Percentiles rank a stretch among this genome's conserved stretches.
Evolutionary conservation across 2,329 filamentous ascomycete species (phyloP).

Genomic region (Aspergillus pseudotamarii): DNA sequence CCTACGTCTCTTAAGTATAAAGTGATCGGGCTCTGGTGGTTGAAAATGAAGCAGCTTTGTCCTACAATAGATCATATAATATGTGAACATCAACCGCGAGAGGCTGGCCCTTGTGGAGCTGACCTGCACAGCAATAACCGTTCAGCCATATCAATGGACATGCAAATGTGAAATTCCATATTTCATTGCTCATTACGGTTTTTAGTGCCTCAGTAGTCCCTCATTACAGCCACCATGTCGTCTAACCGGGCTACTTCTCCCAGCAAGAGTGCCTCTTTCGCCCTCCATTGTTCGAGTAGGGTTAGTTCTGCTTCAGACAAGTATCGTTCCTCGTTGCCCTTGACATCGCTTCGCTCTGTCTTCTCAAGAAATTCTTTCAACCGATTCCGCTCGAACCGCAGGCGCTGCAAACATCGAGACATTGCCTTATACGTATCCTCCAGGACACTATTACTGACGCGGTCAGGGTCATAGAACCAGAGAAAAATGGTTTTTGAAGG

Average conservation of each 20-base stretch:
- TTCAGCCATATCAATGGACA: neutral
- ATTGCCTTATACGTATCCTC: constrained; percentile 89
- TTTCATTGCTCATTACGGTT: constrained; percentile 7
- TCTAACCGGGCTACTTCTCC: constrained; percentile 81
- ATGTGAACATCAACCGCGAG: neutral
- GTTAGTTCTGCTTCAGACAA: constrained; percentile 74
- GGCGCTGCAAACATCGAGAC: constrained; percentile 78
- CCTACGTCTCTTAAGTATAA: neutral
- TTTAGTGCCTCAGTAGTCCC: constrained; percentile 65
- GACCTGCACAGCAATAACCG: neutral
- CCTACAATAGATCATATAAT: neutral
- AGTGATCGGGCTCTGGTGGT: neutral
- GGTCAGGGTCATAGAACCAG: constrained; percentile 84
- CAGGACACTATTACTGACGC: constrained; percentile 69
- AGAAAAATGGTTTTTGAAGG: constrained; percentile 86
- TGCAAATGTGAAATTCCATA: constrained; percentile 3
- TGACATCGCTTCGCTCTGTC: constrained; percentile 81
- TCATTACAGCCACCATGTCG: constrained; percentile 78
- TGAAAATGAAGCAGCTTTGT: neutral
- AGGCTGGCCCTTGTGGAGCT: neutral
- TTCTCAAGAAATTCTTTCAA: constrained; percentile 76
- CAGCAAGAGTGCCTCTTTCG: constrained; percentile 70
- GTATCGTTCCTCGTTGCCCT: constrained; percentile 79
- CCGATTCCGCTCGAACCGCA: constrained; percentile 73
- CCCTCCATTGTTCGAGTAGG: constrained; percentile 65